phyloP scores from a whole-genome alignment of 257 asterid species.

The Solanum phureja region DNA sequence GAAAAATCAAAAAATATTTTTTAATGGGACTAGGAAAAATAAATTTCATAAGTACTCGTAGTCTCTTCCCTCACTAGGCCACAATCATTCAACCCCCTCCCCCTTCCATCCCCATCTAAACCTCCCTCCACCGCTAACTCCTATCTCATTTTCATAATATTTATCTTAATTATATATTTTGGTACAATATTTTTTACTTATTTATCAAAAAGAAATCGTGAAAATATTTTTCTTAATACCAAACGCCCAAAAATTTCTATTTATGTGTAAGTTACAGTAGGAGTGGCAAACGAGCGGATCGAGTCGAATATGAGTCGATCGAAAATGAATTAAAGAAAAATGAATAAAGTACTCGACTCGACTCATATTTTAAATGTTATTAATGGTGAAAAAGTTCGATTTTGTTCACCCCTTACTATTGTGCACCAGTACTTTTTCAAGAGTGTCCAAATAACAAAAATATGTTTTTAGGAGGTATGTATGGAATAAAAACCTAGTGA shows the following conservation, averaged over 20 bases:
- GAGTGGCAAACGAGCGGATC: too few species aligned
- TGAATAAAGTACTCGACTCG: too few species aligned
- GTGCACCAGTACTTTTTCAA: too few species aligned
- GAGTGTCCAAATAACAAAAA: too few species aligned
- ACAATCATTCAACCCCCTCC: neutral
- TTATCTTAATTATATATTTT: neutral
- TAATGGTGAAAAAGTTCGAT: too few species aligned
- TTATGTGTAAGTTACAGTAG: neutral
- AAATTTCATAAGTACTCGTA: neutral
- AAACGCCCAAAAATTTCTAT: neutral
- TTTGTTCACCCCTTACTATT: too few species aligned
- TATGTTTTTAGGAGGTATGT: neutral
- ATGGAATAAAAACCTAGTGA: neutral
- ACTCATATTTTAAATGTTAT: too few species aligned
- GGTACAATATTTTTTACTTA: too few species aligned
- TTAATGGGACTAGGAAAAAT: constrained; percentile 11
- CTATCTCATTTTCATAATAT: neutral
- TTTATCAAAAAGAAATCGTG: too few species aligned
- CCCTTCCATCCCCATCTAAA: neutral
- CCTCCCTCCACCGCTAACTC: neutral
- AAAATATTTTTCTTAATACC: neutral
- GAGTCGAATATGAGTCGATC: too few species aligned
- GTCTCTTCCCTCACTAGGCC: neutral
- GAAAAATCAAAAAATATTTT: neutral
- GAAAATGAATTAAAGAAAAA: too few species aligned